A percentile compares a stretch with the other conserved stretches of the same genome.
These are phyloP conservation scores for Babesia ovata DNA, from an alignment of 169 alveolate species.

Conservation along the genomic window DNA sequence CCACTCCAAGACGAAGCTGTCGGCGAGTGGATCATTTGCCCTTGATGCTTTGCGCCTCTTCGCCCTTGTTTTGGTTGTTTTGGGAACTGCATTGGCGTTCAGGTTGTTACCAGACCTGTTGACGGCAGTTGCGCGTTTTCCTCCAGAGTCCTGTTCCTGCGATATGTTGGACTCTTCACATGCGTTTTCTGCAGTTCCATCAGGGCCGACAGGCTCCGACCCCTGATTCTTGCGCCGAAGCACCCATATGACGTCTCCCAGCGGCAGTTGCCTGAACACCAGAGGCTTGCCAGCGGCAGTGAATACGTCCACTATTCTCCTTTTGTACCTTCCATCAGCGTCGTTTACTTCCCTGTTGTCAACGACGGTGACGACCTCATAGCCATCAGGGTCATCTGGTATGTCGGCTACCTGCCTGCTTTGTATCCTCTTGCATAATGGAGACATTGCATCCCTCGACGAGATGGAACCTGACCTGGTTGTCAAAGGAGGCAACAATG, in stretches of 20 bases:
- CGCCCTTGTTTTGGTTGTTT: neutral
- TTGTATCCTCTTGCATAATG: slow-evolving; percentile 16
- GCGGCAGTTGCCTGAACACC: slow-evolving; percentile 72
- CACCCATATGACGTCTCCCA: slow-evolving; percentile 82
- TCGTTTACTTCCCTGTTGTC: slow-evolving; percentile 78
- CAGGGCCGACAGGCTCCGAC: neutral
- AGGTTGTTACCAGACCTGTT: neutral
- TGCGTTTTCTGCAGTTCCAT: neutral
- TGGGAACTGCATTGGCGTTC: neutral
- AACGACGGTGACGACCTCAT: slow-evolving; percentile 74
- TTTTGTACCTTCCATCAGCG: slow-evolving; percentile 57
- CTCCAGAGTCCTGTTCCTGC: neutral
- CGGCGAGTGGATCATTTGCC: slow-evolving; percentile 61
- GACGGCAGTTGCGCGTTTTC: neutral
- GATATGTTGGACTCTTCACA: neutral
- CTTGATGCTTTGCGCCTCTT: neutral
- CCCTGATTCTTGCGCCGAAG: slow-evolving; percentile 8
- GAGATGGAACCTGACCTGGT: neutral
- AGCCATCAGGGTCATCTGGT: slow-evolving; percentile 5
- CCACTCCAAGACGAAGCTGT: slow-evolving; percentile 81
- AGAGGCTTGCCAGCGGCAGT: slow-evolving; percentile 40
- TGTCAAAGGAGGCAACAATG: neutral
- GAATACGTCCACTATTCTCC: slow-evolving; percentile 59
- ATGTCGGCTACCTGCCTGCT: slow-evolving; percentile 34
- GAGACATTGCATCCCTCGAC: neutral